phyloP scores from a whole-genome alignment of 2,329 filamentous ascomycete genomes.

The Aureobasidium sp. region DNA sequence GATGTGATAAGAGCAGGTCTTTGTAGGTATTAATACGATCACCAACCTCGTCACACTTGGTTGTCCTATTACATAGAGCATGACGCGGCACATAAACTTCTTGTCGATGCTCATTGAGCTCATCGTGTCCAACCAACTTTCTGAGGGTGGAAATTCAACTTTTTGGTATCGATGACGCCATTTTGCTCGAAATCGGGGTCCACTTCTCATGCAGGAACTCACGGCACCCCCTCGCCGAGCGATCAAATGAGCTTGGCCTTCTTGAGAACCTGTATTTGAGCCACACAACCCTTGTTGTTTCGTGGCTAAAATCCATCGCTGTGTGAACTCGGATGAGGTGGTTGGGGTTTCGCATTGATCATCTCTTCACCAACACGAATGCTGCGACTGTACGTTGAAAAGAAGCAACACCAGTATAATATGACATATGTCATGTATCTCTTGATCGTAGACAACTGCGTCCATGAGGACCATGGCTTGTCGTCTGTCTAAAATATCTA shows the following conservation, averaged over 20 bases:
- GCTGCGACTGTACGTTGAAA: no score
- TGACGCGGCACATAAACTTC: background rate
- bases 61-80: background rate
- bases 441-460: no score
- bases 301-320: background rate
- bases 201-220: conserved; percentile 3
- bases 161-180: background rate
- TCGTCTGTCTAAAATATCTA: conserved; percentile 23
- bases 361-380: background rate
- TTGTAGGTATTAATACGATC: background rate
- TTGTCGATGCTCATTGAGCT: background rate
- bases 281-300: conserved; percentile 1
- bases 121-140: background rate
- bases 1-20: background rate
- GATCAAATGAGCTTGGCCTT: background rate
- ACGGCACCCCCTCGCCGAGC: background rate
- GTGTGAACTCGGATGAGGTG: background rate
- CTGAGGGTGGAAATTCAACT: no score
- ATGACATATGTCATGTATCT: no score
- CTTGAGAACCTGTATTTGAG: background rate
- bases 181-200: background rate
- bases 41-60: background rate
- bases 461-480: no score
- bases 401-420: no score
- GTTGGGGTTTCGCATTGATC: background rate